These are phyloP conservation scores for Pontederia crassipes DNA, from an alignment of 176 grass and related monocot genomes.

Conservation along the genomic window DNA sequence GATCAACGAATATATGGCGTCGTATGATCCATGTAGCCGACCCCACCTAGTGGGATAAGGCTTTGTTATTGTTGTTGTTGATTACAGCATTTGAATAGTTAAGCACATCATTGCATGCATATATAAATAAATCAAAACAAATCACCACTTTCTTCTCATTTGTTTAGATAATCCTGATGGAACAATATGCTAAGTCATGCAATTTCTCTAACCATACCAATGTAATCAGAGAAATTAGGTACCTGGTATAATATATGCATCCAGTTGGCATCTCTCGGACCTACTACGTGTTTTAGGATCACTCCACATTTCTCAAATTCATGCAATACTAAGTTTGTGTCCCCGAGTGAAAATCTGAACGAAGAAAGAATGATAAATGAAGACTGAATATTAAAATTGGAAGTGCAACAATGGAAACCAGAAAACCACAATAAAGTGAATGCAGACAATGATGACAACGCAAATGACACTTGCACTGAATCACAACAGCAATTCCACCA, in stretches of 20 bases:
- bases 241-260: slow-evolving; percentile 95
- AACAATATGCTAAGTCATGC: neutral
- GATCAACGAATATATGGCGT: too few relatives aligned
- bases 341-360: slow-evolving; percentile 51
- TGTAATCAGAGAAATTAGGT: neutral
- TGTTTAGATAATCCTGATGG: neutral
- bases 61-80: too few relatives aligned
- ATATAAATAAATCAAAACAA: too few relatives aligned
- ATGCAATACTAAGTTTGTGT: slow-evolving; percentile 62
- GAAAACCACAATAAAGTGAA: too few relatives aligned
- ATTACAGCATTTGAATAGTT: too few relatives aligned
- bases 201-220: neutral
- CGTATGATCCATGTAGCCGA: too few relatives aligned
- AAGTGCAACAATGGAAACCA: neutral
- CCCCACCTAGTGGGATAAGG: too few relatives aligned
- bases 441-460: too few relatives aligned
- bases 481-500: too few relatives aligned
- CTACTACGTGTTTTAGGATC: slow-evolving; percentile 65
- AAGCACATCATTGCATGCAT: too few relatives aligned
- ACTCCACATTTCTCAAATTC: slow-evolving; percentile 92
- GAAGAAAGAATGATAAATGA: neutral
- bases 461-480: too few relatives aligned
- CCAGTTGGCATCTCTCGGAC: slow-evolving; percentile 80
- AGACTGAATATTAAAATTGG: neutral
- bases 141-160: neutral